A percentile compares a stretch with the other conserved stretches of the same genome.
Conservation (phyloP, 2,329 filamentous ascomycete species). For the Exophiala xenobiotica region DNA sequence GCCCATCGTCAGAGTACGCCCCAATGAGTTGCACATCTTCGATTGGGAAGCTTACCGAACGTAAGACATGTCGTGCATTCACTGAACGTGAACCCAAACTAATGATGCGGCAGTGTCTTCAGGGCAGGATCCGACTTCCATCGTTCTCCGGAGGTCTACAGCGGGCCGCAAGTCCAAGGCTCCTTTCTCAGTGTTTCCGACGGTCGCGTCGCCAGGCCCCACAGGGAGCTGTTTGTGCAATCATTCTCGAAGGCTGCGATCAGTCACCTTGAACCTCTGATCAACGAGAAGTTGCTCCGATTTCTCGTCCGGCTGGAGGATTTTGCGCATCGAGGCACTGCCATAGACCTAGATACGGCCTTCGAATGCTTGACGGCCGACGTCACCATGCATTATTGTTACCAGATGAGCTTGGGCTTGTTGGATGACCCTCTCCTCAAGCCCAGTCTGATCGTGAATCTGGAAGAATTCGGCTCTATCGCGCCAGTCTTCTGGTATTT, state of each 20-base stretch:
- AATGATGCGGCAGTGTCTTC: constrained; percentile 1
- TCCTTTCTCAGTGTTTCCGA: constrained; percentile 9
- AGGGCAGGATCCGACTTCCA: constrained; percentile 16
- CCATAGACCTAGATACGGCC: constrained; percentile 12
- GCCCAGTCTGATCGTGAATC: constrained; percentile 6
- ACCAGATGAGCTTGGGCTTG: constrained; percentile 16
- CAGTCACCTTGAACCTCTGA: constrained; percentile 30
- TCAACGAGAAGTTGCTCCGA: constrained; percentile 30
- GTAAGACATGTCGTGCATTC: not conserved
- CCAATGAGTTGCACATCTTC: constrained; percentile 20
- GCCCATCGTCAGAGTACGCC: constrained; percentile 20
- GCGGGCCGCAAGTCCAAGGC: constrained; percentile 16
- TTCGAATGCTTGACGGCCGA: constrained; percentile 13
- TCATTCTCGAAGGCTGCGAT: constrained; percentile 37
- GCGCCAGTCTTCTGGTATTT: constrained; percentile 19
- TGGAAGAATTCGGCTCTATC: constrained; percentile 10
- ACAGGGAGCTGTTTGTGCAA: constrained; percentile 27
- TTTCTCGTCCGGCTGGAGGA: constrained; percentile 10
- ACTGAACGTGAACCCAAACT: not conserved
- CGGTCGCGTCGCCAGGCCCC: constrained; percentile 13
- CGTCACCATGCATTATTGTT: constrained; percentile 17
- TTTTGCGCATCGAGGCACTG: not conserved
- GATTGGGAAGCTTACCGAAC: constrained; percentile 13
- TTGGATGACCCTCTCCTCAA: constrained; percentile 10
- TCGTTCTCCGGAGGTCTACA: constrained; percentile 15